Evolutionary conservation across 2,329 filamentous ascomycete species (phyloP), one percentile per base, ranked within the genome.

Genomic region (Pseudocercospora ulei): DNA sequence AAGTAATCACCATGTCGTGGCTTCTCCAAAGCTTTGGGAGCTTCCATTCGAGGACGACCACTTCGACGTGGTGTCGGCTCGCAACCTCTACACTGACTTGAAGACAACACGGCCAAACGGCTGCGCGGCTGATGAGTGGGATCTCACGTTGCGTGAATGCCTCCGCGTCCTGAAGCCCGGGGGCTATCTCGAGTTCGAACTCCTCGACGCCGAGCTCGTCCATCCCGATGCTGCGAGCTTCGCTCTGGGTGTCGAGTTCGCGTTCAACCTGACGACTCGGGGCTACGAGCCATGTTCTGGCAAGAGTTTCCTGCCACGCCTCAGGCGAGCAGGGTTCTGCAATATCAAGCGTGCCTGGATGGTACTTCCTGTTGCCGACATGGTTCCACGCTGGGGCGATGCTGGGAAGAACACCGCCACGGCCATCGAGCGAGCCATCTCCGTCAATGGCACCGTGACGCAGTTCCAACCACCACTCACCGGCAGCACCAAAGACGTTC

Each of bases 111-210:
- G 65, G 62, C 76, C 80, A 24, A 69, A 72, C 17, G 50, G 51
- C 26, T 43, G 48, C n/a, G 43, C 51, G 5, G 50, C 48, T 13
- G 85, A 96, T 56, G 88, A 96, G 64, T 95, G 87, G 72, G 83
- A 92, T 57, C 71, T 78, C 33, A 90, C 84, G 45, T 70, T 96
- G 5, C 69, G 69, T 36, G 90, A 98, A 65, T 92, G 86, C 60
- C 78, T 84, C 66, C 85, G 90, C 43, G 80, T 92, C 42, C 76
- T 95, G 51, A 94, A 94, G 66, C 87, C 88, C 0, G 86, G 85
- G 35, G 90, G 90, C 19, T 88, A 88, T 61, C 68, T 98, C 42
- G 90, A 98, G 57, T 98, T 90, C 65, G 79, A 77, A 46, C 65
- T 96, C 28, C 75, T 96, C 52, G 90, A 98, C 61, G 82, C 86